Base-by-base conservation (phyloP, 768 basidiomycete species). In the Holtermannia corniformis region DNA sequence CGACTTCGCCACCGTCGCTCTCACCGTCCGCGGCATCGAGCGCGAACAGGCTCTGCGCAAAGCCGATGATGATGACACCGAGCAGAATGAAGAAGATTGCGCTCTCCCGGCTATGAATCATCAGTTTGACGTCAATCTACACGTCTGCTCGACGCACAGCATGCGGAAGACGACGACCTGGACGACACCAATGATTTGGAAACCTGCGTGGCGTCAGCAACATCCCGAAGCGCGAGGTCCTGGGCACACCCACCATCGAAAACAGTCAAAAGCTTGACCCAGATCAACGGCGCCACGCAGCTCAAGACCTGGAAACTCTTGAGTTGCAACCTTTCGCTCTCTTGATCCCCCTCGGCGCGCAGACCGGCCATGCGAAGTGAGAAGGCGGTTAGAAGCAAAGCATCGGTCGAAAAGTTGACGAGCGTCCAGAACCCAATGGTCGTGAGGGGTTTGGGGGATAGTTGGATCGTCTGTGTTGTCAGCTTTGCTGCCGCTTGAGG, bases 131-230 rank as follows among this genome's bases (percentile, higher is more conserved):
- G 12, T 21, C 32, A 41, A 43, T 1, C 2, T 11, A 4, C 47
- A 40, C 50, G 49, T 3, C 40, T 26, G 25, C 42, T 25, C 5
- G 44, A 58, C 70, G 61, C 50, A 61, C 57, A 96, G 73, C 91
- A 96, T 96, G 12, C 89, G 79, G 19, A 87, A 82, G 1, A 93
- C 82, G 56, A 91, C 92, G 24, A 96, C 89, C 67, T 93, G 89
- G 83, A 95, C 83, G 0, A 85, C 90, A 5, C 91, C 91, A 44
- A 96, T 81, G 61, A 86, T 86, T 82, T 88, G 85, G 72, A 78
- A 83, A 5, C 85, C 84, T 63, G 87, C 85, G 57, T 88, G 28
- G 19, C 13, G 23, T 45, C 32, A 26, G 20, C 25, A 27, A 3
- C 37, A 12, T 3, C n/a, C 25, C 7, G 16, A 37, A 37, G 10